Conservation (phyloP, 2,329 filamentous ascomycete species). For the Scedosporium boydii region DNA sequence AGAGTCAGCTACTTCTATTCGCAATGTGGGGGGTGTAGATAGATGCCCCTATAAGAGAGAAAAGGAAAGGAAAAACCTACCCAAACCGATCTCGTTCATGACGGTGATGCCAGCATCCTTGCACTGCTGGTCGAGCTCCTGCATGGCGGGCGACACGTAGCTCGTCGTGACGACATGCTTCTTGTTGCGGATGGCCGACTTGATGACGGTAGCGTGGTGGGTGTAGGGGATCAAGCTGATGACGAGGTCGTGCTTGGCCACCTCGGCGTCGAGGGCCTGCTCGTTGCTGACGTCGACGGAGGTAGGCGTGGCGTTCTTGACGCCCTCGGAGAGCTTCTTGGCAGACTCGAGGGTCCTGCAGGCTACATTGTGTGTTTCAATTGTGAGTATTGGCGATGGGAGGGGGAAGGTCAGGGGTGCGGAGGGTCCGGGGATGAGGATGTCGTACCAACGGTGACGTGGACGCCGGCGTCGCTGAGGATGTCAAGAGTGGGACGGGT, state of each 20-base stretch:
- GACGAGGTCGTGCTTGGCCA: slow-evolving; percentile 70
- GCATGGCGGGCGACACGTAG: slow-evolving; percentile 88
- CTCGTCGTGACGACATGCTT: slow-evolving; percentile 94
- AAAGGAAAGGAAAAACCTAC: slow-evolving; percentile 12
- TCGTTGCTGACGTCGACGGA: slow-evolving; percentile 75
- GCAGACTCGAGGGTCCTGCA: slow-evolving; percentile 74
- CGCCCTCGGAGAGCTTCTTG: slow-evolving; percentile 61
- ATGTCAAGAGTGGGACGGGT: slow-evolving; percentile 56
- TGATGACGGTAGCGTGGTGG: slow-evolving; percentile 81
- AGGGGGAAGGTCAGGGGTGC: neutral
- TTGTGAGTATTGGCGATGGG: neutral
- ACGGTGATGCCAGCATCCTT: slow-evolving; percentile 93
- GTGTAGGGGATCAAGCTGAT: slow-evolving; percentile 86
- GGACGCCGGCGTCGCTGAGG: slow-evolving; percentile 48
- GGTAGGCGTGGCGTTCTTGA: slow-evolving; percentile 66
- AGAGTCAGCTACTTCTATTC: slow-evolving; percentile 14
- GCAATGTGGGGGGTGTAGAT: neutral
- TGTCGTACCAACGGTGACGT: slow-evolving; percentile 54
- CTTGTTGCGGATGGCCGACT: slow-evolving; percentile 85
- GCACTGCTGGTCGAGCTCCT: slow-evolving; percentile 70
- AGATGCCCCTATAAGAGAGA: slow-evolving; percentile 12
- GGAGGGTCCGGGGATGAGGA: neutral
- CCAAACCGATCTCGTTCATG: slow-evolving; percentile 88
- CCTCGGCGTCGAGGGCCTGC: slow-evolving; percentile 67
- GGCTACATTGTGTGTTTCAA: slow-evolving; percentile 37